Conservation (phyloP, 768 basidiomycete species). For the Candolleomyces eurysporus region DNA sequence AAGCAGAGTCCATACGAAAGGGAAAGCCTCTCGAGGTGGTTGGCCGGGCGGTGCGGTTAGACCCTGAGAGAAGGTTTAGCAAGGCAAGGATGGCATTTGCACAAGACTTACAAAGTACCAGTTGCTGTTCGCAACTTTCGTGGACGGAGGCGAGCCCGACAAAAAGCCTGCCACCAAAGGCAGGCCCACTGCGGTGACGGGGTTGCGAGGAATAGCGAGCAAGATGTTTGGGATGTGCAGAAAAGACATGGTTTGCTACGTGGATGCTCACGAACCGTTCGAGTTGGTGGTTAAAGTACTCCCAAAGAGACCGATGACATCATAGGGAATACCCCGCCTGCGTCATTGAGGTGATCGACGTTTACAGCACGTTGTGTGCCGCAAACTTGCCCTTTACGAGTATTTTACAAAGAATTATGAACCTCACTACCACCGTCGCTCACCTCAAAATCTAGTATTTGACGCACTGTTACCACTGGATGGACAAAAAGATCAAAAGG, state of each 20-base stretch:
- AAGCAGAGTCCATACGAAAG: conserved; percentile 55
- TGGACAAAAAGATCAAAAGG: conserved; percentile 13
- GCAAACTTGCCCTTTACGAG: no score
- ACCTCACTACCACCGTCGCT: no score
- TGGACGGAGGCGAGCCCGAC: conserved; percentile 45
- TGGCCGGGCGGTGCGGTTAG: conserved; percentile 49
- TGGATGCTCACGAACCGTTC: background rate
- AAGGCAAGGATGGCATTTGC: background rate
- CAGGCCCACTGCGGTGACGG: conserved; percentile 56
- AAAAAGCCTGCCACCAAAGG: conserved; percentile 56
- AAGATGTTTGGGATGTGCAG: conserved; percentile 48
- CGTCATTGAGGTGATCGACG: conserved; percentile 14
- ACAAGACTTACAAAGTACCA: conserved; percentile 54
- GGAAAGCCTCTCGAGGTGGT: conserved; percentile 53
- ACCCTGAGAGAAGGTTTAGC: conserved; percentile 28
- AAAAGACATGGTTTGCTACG: conserved; percentile 20
- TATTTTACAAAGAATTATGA: no score
- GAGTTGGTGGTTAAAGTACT: background rate
- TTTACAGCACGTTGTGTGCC: no score
- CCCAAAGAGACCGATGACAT: conserved; percentile 14
- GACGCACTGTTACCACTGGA: background rate
- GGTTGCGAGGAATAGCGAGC: conserved; percentile 53
- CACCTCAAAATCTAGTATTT: no score
- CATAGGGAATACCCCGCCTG: conserved; percentile 7
- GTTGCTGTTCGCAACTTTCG: conserved; percentile 42